These are phyloP conservation scores for Rhizoclosmatium globosum DNA, from an alignment of 192 early-diverging fungal species.

Conservation along the genomic window DNA sequence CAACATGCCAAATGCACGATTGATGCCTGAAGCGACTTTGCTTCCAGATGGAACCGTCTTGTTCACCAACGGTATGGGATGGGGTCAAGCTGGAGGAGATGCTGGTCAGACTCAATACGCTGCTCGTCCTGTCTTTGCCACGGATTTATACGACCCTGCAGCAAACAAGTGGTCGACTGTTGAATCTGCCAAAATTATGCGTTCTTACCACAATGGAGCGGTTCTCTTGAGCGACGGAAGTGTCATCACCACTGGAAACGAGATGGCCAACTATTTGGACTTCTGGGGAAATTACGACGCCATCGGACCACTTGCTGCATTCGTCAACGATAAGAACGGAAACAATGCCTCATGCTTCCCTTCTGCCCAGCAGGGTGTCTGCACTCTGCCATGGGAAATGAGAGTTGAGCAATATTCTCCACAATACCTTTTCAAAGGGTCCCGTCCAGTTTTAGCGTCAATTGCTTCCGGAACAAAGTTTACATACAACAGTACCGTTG, in stretches of 20 bases:
- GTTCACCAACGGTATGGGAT: conserved; percentile 42
- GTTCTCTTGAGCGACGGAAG: conserved; percentile 38
- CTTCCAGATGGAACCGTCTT: conserved; percentile 51
- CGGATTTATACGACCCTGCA: conserved; percentile 43
- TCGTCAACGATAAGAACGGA: neutral
- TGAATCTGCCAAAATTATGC: conserved; percentile 6
- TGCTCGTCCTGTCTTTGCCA: conserved; percentile 35
- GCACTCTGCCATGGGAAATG: conserved; percentile 28
- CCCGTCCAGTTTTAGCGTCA: neutral
- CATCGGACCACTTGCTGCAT: neutral
- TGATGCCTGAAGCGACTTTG: conserved; percentile 48
- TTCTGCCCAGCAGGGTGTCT: neutral
- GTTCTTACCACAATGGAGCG: conserved; percentile 49
- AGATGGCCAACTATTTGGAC: conserved; percentile 53
- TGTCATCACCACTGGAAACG: conserved; percentile 45
- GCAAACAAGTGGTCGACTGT: conserved; percentile 25
- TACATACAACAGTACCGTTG: conserved; percentile 26
- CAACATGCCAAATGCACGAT: conserved; percentile 31
- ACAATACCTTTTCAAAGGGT: conserved; percentile 1
- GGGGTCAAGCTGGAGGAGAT: conserved; percentile 49
- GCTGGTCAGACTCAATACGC: conserved; percentile 42
- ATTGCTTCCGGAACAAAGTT: neutral
- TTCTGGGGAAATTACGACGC: conserved; percentile 22
- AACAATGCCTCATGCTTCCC: conserved; percentile 10
- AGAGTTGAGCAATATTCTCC: conserved; percentile 26